These are phyloP conservation scores for Zygosaccharomyces bisporus DNA, from an alignment of 805 yeast genomes.

Conservation along the genomic window DNA sequence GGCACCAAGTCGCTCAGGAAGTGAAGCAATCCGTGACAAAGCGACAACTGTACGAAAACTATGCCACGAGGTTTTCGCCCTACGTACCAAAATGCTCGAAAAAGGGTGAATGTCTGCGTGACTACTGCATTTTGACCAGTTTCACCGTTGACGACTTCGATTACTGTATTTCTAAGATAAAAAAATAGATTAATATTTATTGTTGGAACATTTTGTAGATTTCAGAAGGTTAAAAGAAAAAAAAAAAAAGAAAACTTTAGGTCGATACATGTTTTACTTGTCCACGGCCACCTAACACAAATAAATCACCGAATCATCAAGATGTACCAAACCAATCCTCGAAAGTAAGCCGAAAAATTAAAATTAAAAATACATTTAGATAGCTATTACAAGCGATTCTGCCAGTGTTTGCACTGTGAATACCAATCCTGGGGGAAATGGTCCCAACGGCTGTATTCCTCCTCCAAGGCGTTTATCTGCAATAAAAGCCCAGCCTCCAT, in stretches of 20 bases:
- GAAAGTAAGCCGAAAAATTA: too few relatives aligned
- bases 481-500: conserved; percentile 54
- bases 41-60: conserved; percentile 48
- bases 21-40: conserved; percentile 42
- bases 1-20: conserved; percentile 53
- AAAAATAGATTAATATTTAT: background rate
- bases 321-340: too few relatives aligned
- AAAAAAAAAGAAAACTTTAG: background rate
- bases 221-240: background rate
- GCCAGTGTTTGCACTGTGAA: conserved; percentile 21
- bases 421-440: conserved; percentile 26
- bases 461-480: conserved; percentile 25
- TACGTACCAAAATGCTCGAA: conserved; percentile 46
- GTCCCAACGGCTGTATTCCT: conserved; percentile 26
- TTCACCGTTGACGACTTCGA: conserved; percentile 37
- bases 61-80: conserved; percentile 54
- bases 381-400: conserved; percentile 5
- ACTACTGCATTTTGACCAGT: conserved; percentile 42
- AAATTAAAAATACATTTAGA: too few relatives aligned
- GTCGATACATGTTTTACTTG: too few relatives aligned
- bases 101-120: conserved; percentile 34
- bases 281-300: too few relatives aligned
- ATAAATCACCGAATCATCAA: too few relatives aligned
- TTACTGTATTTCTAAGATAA: conserved; percentile 24
- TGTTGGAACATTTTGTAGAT: background rate